Evolutionary conservation across 352 stramenopile genomes (phyloP).

Genomic region (Blastocystis sp.): DNA sequence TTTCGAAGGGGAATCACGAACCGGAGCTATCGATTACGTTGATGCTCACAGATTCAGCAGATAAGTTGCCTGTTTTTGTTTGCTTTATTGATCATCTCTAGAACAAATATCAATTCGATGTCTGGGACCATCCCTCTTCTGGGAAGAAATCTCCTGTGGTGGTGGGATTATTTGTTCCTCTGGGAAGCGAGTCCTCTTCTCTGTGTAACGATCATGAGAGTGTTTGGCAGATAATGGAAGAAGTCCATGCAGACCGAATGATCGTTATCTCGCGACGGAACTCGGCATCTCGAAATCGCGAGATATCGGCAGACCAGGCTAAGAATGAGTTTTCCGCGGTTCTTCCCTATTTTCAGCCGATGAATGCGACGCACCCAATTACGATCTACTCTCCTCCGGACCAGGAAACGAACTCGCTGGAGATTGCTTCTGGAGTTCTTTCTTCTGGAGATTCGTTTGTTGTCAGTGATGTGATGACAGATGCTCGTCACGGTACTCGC

Average conservation of each 20-base stretch:
- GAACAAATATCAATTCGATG: conserved; percentile 36
- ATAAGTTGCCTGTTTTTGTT: not conserved
- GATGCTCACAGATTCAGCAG: not conserved
- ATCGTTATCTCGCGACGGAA: not conserved
- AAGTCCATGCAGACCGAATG: not conserved
- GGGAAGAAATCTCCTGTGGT: not conserved
- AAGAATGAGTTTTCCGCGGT: not conserved
- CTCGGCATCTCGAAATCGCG: not conserved
- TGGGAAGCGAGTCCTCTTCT: not conserved
- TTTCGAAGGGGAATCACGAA: not conserved
- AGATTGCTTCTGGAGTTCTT: not conserved
- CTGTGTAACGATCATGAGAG: not conserved
- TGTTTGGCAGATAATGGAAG: conserved; percentile 21
- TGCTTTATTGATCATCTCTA: not conserved
- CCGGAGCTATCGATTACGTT: conserved; percentile 2
- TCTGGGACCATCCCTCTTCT: not conserved
- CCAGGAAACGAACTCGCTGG: not conserved
- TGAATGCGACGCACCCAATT: not conserved
- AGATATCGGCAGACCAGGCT: not conserved
- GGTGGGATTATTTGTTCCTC: not conserved
- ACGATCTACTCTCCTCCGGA: not conserved
- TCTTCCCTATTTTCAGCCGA: not conserved
- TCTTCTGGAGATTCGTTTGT: not conserved
- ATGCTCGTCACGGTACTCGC: not conserved
- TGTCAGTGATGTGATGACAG: not conserved